Conservation (phyloP, 495 filamentous ascomycete species). For the Pseudevernia furfuracea region DNA sequence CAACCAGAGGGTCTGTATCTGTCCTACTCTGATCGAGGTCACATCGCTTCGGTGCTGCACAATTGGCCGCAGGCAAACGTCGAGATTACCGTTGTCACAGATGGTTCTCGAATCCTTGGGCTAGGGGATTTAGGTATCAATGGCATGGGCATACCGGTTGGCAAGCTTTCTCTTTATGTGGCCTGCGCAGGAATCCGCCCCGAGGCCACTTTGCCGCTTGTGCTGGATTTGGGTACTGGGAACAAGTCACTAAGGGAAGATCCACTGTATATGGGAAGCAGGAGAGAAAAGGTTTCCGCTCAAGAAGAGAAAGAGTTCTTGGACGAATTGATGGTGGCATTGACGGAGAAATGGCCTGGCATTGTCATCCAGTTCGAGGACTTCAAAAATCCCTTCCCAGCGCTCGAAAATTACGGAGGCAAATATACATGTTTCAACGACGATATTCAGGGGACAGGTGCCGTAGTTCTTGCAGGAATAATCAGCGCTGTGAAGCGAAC, state of each 20-base stretch:
- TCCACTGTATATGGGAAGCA: slow-evolving; percentile 87
- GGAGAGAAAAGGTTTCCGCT: slow-evolving; percentile 68
- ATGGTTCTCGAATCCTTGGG: slow-evolving; percentile 92
- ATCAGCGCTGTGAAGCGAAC: slow-evolving; percentile 91
- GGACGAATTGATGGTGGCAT: slow-evolving; percentile 93
- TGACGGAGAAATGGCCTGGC: slow-evolving; percentile 78
- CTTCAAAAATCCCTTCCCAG: slow-evolving; percentile 96
- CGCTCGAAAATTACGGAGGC: slow-evolving; percentile 78
- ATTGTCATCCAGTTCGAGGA: slow-evolving; percentile 98
- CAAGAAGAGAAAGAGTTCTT: slow-evolving; percentile 87
- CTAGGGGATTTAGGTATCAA: slow-evolving; percentile 94
- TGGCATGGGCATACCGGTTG: slow-evolving; percentile 96
- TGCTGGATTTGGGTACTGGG: slow-evolving; percentile 82
- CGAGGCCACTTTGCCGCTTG: slow-evolving; percentile 82
- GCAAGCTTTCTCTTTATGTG: slow-evolving; percentile 88
- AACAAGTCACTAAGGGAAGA: slow-evolving; percentile 85
- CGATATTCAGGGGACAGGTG: slow-evolving; percentile 96
- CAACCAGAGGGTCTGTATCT: slow-evolving; percentile 91
- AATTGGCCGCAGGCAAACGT: slow-evolving; percentile 86
- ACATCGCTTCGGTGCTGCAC: slow-evolving; percentile 70
- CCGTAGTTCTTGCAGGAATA: slow-evolving; percentile 88
- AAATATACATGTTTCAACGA: slow-evolving; percentile 96
- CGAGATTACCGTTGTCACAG: slow-evolving; percentile 94
- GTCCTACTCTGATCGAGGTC: slow-evolving; percentile 80
- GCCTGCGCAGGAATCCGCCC: slow-evolving; percentile 96